These are phyloP conservation scores for Globisporangium cystogenes DNA, from an alignment of 352 stramenopile species.

Conservation along the genomic window DNA sequence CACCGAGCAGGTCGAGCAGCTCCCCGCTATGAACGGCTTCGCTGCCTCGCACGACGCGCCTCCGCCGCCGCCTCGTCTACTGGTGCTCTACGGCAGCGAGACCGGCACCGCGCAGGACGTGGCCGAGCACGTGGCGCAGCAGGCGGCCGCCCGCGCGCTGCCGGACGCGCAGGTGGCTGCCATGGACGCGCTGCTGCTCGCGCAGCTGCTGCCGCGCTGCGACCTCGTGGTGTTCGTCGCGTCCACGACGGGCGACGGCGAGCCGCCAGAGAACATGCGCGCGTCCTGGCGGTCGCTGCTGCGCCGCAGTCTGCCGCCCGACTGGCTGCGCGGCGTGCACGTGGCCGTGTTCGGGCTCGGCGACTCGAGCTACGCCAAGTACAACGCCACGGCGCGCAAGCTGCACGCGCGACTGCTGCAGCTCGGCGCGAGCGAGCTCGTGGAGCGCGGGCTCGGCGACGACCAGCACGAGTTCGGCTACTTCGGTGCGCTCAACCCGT, in stretches of 20 bases:
- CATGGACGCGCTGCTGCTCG: slow-evolving; percentile 69
- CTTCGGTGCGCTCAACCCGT: slow-evolving; percentile 80
- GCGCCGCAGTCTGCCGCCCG: slow-evolving; percentile 63
- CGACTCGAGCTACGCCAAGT: slow-evolving; percentile 92
- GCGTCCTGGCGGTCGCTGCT: slow-evolving; percentile 80
- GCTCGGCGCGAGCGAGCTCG: slow-evolving; percentile 70
- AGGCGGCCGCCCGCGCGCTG: slow-evolving; percentile 55
- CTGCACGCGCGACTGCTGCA: slow-evolving; percentile 84
- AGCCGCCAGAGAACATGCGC: slow-evolving; percentile 90
- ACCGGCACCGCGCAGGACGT: slow-evolving; percentile 88
- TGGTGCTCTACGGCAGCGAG: slow-evolving; percentile 90
- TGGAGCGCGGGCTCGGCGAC: slow-evolving; percentile 78
- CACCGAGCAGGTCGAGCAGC: no score
- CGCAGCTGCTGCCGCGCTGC: slow-evolving; percentile 40
- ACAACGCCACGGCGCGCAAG: slow-evolving; percentile 85
- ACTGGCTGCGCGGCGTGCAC: slow-evolving; percentile 63
- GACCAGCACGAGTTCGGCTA: slow-evolving; percentile 87
- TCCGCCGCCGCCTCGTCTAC: slow-evolving; percentile 26
- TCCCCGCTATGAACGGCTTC: no score
- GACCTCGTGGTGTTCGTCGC: slow-evolving; percentile 86
- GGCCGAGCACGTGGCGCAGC: slow-evolving; percentile 66
- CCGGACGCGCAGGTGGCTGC: slow-evolving; percentile 38
- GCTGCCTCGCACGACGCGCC: background rate
- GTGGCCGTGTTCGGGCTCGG: slow-evolving; percentile 91
- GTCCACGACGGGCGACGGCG: slow-evolving; percentile 90